Percentiles rank a stretch among this genome's conserved stretches.
These are phyloP conservation scores for Prunus yedoensis DNA, from an alignment of 331 rosid genomes.

Conservation along the genomic window DNA sequence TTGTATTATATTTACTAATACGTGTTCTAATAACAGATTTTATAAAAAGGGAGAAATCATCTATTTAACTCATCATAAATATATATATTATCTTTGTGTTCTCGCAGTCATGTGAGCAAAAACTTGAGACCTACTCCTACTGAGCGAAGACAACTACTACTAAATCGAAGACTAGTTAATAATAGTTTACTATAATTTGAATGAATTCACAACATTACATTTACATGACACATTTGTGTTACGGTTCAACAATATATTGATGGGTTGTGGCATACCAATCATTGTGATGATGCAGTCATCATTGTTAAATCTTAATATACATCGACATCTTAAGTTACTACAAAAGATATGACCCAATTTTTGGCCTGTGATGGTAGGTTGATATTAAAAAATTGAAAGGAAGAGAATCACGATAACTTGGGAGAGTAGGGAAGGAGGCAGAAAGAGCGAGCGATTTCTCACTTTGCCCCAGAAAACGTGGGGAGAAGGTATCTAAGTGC, in stretches of 20 bases:
- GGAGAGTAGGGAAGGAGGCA: background rate
- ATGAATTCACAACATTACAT: too few species aligned
- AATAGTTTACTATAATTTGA: too few species aligned
- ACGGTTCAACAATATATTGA: background rate
- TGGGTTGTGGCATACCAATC: conserved; percentile 13
- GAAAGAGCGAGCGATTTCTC: background rate
- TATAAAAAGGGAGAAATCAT: too few species aligned
- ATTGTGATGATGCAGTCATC: conserved; percentile 2
- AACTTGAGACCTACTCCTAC: too few species aligned
- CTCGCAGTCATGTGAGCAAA: too few species aligned
- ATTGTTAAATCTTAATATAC: background rate
- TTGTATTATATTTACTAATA: too few species aligned
- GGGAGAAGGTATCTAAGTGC: background rate
- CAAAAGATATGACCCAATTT: background rate
- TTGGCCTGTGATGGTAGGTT: background rate
- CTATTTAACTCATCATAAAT: too few species aligned
- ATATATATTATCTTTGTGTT: too few species aligned
- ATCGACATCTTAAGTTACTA: background rate
- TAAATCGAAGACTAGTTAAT: too few species aligned
- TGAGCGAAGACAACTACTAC: too few species aligned
- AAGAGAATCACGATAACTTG: background rate
- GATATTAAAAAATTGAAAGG: background rate
- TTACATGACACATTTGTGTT: too few species aligned
- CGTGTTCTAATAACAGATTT: too few species aligned
- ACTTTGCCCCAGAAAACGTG: background rate